phyloP scores from a whole-genome alignment of 1,284 basidiomycete genomes.

The Meira nashicola region DNA sequence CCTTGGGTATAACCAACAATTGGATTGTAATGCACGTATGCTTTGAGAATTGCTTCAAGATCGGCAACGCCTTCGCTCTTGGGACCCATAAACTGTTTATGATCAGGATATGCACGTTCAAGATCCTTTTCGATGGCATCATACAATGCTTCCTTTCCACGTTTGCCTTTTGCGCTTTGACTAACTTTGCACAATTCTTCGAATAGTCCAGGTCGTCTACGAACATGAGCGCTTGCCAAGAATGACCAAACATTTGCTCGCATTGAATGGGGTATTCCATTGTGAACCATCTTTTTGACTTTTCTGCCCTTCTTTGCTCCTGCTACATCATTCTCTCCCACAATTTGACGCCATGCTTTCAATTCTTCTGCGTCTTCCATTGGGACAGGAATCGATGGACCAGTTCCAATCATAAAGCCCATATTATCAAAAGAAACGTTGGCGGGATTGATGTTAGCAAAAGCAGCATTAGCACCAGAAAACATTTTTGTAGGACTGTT shows the following conservation, averaged over 20 bases:
- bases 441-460: not conserved
- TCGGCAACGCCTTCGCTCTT: slow-evolving; percentile 41
- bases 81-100: slow-evolving; percentile 40
- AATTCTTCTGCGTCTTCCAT: slow-evolving; percentile 68
- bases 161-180: slow-evolving; percentile 26
- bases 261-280: slow-evolving; percentile 64
- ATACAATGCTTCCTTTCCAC: slow-evolving; percentile 38
- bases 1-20: slow-evolving; percentile 58
- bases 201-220: slow-evolving; percentile 40
- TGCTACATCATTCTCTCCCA: slow-evolving; percentile 63
- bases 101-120: slow-evolving; percentile 41
- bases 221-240: slow-evolving; percentile 36
- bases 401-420: slow-evolving; percentile 33
- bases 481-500: not conserved
- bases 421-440: slow-evolving; percentile 20
- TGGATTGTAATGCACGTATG: slow-evolving; percentile 59
- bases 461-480: not conserved
- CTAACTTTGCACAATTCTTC: slow-evolving; percentile 40
- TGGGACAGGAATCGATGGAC: slow-evolving; percentile 16
- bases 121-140: slow-evolving; percentile 50
- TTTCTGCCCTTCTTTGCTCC: slow-evolving; percentile 77
- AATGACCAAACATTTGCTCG: slow-evolving; percentile 50
- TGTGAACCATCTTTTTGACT: slow-evolving; percentile 72
- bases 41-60: slow-evolving; percentile 47
- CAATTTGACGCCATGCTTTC: slow-evolving; percentile 67